Base-by-base conservation (phyloP, 108 stramenopile genomes). In the Discostella stelligeroides region DNA sequence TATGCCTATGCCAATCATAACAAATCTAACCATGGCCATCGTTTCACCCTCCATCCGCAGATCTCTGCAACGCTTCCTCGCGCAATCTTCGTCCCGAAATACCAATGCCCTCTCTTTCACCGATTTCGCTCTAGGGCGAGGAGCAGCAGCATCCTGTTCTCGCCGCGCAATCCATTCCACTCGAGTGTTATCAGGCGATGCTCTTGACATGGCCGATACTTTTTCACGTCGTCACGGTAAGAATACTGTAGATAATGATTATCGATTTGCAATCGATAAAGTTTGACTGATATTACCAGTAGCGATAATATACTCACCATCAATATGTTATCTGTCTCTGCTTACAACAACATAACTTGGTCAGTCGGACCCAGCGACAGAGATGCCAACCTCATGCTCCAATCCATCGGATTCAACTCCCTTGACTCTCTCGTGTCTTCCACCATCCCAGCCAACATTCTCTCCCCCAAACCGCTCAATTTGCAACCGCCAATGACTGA, bases 361-460 rank as follows among this genome's bases (percentile, higher is more conserved):
- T 68, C 68, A 92, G 87, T 99, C 54, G 98, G 98, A 10, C 96
- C 98, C 12, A 64, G 67, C 57, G 76, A 88, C 12, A 83, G 76
- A 10, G 91, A 97, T 58, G 66, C 82, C 46, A 83, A 84, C 43
- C 72, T 76, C 5, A 99, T 98, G 98, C 76, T 99, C 40, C 70
- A 87, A 28, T 76, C 86, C 3, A 83, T 97, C 46, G 97, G 97
- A 30, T 97, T 97, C 67, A 63, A 85, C 23, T 81, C 82, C 1
- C 85, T 99, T 45, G 97, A 98, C 18, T 84, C 85, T 6, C 86
- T 99, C 45, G 83, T 95, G 42, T 84, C 85, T 47, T 88, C 94
- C 20, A 98, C 97, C 25, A 97, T 99, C 11, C 99, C 99, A 40
- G 66, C 82, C 42, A 82, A 84, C 45, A 99, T 99, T 76, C 84